Base-by-base conservation (phyloP, 306 rosid species). In the Psophocarpus tetragonolobus region DNA sequence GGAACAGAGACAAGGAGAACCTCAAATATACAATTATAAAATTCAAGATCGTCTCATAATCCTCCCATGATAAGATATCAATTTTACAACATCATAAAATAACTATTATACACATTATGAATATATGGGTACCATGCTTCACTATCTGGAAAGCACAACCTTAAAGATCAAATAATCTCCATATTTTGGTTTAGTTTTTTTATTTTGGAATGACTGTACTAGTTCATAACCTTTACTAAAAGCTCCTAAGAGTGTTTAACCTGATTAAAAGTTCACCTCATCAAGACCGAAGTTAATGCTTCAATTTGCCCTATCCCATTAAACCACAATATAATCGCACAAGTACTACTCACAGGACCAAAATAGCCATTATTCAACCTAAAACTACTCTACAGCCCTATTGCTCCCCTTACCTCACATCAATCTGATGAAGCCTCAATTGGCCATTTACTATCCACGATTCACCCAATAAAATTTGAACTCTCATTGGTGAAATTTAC, bases 141-240 rank as follows among this genome's bases (percentile, higher is more conserved):
- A 4, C 41, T 53, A 50, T 51, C 76, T 20, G 56, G 39, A 54
- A 54, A 36, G 27, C 53, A 36, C 23, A 53, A 44, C 12, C 45
- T 71, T 64, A 33, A 62, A 62, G 24, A 62, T 62, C 24, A 62
- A 64, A 35, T 64, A 64, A n/a, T 54, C 36, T 35, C 66, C 77
- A 35, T 17, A 54, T 53, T 51, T 32, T n/a, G n/a, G n/a, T 71
- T 29, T 47, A 32, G 64, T 71, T 70, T 71, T 70, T 50, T 50
- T 71, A 20, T 18, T 72, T 29, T 35, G 36, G 77, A 66, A 35
- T 33, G 69, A 21, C 66, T 13, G 17, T 8, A 72, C 23, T 20
- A 21, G 21, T 32, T 14, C 64, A 32, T 53, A 53, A 72, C 66
- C 36, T 18, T 63, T 63, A 14, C 32, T 61, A 61, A 33, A 62